Evolutionary conservation across 140 eudicot genomes (phyloP), one percentile per base, ranked within the genome.

Genomic region (Cichorium intybus): DNA sequence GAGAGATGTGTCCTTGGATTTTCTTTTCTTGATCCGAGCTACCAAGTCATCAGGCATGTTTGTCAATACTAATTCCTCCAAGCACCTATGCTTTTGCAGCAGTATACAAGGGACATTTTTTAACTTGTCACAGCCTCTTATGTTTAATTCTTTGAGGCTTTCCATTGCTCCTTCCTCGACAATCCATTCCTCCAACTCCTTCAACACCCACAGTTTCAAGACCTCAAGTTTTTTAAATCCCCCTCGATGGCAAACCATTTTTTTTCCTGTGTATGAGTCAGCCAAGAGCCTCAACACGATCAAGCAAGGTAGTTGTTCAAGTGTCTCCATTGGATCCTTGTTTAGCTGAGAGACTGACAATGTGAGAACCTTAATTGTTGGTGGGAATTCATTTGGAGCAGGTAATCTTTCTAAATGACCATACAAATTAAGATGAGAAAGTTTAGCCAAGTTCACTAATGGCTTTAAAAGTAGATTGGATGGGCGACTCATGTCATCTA

Each of bases 211-310:
- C 17, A 84, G 67, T 63, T 71, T 84, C 31, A 84, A 68, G 1
- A 80, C 84, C 39, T 29, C 35, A n/a, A 84, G 83, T 62, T 68
- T 70, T 27, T 50, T 24, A 48, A 84, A 84, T 14, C 83, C 75
- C 10, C 62, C 72, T 20, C 7, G 9, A 31, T 39, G 73, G 35
- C 80, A 84, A n/a, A 29, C 60, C 70, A 84, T 71, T 34, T 39
- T n/a, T n/a, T 53, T 35, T 11, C 84, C 87, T 0, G 7, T 20
- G 66, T 68, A 84, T 2, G 90, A 84, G 3, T 81, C 49, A 4
- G 72, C 86, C 72, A 84, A 59, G 9, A 84, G 78, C 75, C 90
- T 67, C 49, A 84, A 80, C 55, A 80, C 82, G 2, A 73, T 74
- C 64, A 84, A 52, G 35, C 66, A 35, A 20, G 73, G 75, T 11